phyloP scores from a whole-genome alignment of 352 stramenopile species.

The Saprolegnia parasitica region DNA sequence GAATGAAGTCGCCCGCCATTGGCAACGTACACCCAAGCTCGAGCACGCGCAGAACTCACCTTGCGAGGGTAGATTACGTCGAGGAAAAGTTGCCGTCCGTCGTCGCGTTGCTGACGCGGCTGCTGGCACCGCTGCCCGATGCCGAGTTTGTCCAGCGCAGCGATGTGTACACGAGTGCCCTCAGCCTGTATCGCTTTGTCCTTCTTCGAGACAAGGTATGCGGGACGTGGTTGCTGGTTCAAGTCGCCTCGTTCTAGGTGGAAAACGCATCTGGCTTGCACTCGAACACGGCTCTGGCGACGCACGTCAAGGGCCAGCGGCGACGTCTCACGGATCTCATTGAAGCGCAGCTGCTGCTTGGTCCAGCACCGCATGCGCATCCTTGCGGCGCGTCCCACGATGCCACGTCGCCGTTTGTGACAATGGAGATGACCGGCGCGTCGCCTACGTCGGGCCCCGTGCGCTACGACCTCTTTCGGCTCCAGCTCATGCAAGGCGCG shows the following conservation, averaged over 20 bases:
- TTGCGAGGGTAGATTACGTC: not conserved
- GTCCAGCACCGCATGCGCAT: not conserved
- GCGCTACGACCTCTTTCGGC: conserved; percentile 13
- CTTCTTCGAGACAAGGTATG: conserved; percentile 24
- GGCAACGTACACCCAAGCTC: not conserved
- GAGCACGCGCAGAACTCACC: not conserved
- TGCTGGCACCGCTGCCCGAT: conserved; percentile 5
- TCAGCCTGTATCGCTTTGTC: conserved; percentile 22
- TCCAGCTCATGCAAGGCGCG: conserved; percentile 14
- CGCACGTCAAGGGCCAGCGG: not conserved
- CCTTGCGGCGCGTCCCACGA: not conserved
- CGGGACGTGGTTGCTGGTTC: not conserved
- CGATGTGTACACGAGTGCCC: conserved; percentile 10
- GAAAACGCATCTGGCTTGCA: not conserved
- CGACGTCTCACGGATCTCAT: conserved; percentile 14
- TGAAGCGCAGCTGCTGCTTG: not conserved
- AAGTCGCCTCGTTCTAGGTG: not conserved
- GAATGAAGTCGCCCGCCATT: conserved; percentile 1
- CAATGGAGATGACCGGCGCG: not conserved
- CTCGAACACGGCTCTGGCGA: not conserved
- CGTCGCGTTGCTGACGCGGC: conserved; percentile 7
- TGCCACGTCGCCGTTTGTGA: not conserved
- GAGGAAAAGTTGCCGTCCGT: not conserved
- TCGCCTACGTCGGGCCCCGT: not conserved
- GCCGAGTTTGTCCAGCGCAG: conserved; percentile 17